Percentiles rank a stretch among this genome's conserved stretches.
Conservation (phyloP, 2,329 filamentous ascomycete species). For the Colletotrichum orchidophilum region DNA sequence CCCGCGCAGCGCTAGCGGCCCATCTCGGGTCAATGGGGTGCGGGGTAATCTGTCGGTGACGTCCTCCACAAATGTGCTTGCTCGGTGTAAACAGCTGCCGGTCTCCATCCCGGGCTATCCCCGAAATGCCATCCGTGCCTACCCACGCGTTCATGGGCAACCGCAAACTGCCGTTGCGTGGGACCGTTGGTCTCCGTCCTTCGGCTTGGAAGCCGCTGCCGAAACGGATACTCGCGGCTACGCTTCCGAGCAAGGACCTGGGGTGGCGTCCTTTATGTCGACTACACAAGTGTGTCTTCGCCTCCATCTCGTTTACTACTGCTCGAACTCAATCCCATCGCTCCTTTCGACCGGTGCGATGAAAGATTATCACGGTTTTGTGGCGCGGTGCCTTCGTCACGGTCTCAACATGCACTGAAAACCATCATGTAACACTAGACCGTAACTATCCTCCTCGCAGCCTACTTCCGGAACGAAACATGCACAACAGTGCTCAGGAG, state of each 20-base stretch:
- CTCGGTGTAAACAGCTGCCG: slow-evolving; percentile 24
- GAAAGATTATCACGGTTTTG: neutral
- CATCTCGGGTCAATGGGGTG: slow-evolving; percentile 34
- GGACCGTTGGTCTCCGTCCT: neutral
- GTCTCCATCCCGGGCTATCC: slow-evolving; percentile 5
- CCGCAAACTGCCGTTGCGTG: neutral
- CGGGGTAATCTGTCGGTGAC: slow-evolving; percentile 32
- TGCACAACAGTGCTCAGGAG: too few relatives aligned
- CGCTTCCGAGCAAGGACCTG: neutral
- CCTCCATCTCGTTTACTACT: too few relatives aligned
- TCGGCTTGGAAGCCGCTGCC: neutral
- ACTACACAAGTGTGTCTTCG: neutral
- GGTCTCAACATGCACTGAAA: neutral
- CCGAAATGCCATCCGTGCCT: neutral
- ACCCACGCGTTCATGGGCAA: neutral
- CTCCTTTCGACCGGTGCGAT: neutral
- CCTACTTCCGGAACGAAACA: too few relatives aligned
- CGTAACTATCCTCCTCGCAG: too few relatives aligned
- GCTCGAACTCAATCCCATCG: neutral
- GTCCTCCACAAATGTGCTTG: neutral
- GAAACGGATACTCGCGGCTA: neutral
- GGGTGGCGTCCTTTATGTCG: neutral
- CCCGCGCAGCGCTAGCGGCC: neutral
- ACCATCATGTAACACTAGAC: neutral
- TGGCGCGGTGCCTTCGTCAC: neutral